Evolutionary conservation across 2,329 filamentous ascomycete species (phyloP).

Genomic region (Fusarium sp.): DNA sequence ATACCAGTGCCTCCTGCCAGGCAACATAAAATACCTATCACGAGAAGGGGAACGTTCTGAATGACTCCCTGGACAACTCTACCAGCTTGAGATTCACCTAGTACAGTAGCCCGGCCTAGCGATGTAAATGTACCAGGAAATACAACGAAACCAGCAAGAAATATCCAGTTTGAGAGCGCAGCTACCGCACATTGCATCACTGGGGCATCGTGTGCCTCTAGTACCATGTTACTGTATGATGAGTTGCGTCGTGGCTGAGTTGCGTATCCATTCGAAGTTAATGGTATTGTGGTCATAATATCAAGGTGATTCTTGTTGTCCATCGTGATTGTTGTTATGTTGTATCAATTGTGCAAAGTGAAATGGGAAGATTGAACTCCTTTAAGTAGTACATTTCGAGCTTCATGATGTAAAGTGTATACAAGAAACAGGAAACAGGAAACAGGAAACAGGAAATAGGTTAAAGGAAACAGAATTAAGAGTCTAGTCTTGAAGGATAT

Average conservation of each 20-base stretch:
- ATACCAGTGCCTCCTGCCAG: background rate
- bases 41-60: background rate
- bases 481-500: background rate
- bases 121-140: background rate
- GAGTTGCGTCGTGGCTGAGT: background rate
- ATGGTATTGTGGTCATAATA: too few species aligned
- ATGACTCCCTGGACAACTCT: background rate
- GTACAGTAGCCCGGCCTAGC: background rate
- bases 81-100: background rate
- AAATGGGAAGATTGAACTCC: too few species aligned
- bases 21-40: constrained; percentile 1
- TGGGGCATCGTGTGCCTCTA: background rate
- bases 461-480: background rate
- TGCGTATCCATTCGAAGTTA: too few species aligned
- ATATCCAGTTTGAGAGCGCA: background rate
- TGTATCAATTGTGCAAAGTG: too few species aligned
- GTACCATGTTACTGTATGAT: background rate
- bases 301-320: too few species aligned
- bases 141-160: background rate
- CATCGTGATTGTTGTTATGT: too few species aligned
- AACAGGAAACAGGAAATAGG: background rate
- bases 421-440: background rate
- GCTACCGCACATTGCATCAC: background rate
- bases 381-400: too few species aligned
- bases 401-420: too few species aligned